These are phyloP conservation scores for Penicillium rolfsii DNA, from an alignment of 2,329 filamentous ascomycete species.

Conservation along the genomic window DNA sequence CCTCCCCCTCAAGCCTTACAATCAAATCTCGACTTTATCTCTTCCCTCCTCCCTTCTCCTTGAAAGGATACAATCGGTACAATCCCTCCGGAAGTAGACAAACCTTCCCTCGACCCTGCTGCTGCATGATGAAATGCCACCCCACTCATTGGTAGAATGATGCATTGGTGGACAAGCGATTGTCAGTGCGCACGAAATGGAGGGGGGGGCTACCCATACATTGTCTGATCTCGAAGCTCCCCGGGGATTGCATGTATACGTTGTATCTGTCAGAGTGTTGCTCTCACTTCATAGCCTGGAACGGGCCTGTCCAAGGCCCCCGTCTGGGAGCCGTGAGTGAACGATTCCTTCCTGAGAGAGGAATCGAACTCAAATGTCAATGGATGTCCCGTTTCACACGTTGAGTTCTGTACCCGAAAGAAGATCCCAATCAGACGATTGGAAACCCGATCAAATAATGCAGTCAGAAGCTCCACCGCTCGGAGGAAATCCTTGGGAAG, in stretches of 20 bases:
- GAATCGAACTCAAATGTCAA: background rate
- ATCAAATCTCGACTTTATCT: background rate
- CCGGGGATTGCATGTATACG: background rate
- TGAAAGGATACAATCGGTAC: background rate
- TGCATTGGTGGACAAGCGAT: conserved; percentile 4
- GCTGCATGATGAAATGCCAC: conserved; percentile 4
- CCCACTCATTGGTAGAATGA: background rate
- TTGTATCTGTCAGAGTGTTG: background rate
- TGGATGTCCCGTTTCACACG: background rate
- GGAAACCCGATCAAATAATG: background rate
- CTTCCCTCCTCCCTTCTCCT: background rate
- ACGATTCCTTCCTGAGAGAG: background rate
- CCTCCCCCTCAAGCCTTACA: background rate
- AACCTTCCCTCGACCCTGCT: conserved; percentile 4
- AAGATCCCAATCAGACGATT: background rate
- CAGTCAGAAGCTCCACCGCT: background rate
- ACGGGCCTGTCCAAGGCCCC: background rate
- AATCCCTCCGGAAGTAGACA: conserved; percentile 2
- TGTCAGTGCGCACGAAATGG: conserved; percentile 27
- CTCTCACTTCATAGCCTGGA: no score
- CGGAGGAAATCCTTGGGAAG: background rate
- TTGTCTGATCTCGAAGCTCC: conserved; percentile 2
- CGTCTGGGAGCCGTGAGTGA: background rate
- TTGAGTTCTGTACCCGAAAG: background rate
- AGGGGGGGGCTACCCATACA: conserved; percentile 14